Evolutionary conservation across 2,329 filamentous ascomycete species (phyloP).

Genomic region (Penicillium frequentans): DNA sequence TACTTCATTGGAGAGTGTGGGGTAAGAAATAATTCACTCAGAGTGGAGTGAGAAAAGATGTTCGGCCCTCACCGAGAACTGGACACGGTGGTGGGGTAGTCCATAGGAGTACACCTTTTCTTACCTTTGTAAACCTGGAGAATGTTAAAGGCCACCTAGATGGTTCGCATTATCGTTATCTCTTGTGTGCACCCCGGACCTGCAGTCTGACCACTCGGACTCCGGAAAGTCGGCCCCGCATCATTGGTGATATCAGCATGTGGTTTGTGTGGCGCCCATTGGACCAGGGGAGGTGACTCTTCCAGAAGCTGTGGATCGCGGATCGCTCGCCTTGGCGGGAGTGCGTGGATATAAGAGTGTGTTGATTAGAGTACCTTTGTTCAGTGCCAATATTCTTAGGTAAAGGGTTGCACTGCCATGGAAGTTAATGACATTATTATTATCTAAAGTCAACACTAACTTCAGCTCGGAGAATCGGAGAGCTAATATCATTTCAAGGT

Average conservation of each 20-base stretch:
- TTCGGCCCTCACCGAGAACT: slow-evolving; percentile 22
- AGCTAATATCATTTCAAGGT: not conserved
- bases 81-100: slow-evolving; percentile 6
- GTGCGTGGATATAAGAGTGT: not conserved
- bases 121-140: not conserved
- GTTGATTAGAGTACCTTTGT: not conserved
- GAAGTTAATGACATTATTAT: not conserved
- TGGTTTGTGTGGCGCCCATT: slow-evolving; percentile 9
- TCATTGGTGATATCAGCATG: slow-evolving; percentile 22
- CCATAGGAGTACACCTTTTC: not conserved
- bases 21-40: slow-evolving; percentile 12
- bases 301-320: slow-evolving; percentile 29
- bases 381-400: not conserved
- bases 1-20: slow-evolving; percentile 11
- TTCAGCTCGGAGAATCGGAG: not conserved
- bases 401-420: not conserved
- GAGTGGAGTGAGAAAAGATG: slow-evolving; percentile 6
- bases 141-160: not conserved
- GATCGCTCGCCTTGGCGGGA: slow-evolving; percentile 23
- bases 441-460: not conserved
- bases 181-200: not conserved
- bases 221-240: slow-evolving; percentile 21
- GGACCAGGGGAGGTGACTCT: slow-evolving; percentile 10
- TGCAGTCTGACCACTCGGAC: slow-evolving; percentile 2
- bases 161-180: not conserved